Evolutionary conservation across 805 yeast species (phyloP).

Genomic region (Ogataea haglerorum): DNA sequence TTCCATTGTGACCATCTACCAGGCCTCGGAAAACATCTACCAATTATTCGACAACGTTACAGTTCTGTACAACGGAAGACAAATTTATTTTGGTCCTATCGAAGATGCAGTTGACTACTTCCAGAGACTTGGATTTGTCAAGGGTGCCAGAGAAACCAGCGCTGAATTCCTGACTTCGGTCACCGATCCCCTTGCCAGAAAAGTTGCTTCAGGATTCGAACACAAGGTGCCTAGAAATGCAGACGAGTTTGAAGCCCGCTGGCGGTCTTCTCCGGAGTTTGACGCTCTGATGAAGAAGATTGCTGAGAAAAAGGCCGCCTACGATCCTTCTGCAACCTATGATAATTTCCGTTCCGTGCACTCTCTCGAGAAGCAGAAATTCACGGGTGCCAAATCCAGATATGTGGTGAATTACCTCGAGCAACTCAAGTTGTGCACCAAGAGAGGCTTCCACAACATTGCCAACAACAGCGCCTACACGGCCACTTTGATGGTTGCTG

Average conservation of each 20-base stretch:
- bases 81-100: constrained; percentile 57
- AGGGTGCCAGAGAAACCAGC: constrained; percentile 63
- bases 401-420: constrained; percentile 41
- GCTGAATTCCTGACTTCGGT: constrained; percentile 66
- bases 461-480: constrained; percentile 57
- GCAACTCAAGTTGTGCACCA: constrained; percentile 50
- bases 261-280: constrained; percentile 58
- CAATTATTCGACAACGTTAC: constrained; percentile 59
- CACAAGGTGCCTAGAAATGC: constrained; percentile 52
- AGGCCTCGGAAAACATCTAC: constrained; percentile 64
- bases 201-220: constrained; percentile 45
- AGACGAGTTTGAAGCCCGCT: constrained; percentile 54
- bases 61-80: constrained; percentile 58
- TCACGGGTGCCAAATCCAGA: constrained; percentile 38
- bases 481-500: constrained; percentile 46
- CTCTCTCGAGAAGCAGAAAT: constrained; percentile 36
- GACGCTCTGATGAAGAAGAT: constrained; percentile 33
- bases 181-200: constrained; percentile 63
- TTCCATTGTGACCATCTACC: constrained; percentile 65
- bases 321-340: constrained; percentile 33
- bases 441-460: constrained; percentile 51
- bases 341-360: constrained; percentile 31
- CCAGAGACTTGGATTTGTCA: constrained; percentile 56
- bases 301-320: constrained; percentile 32
- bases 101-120: constrained; percentile 52